phyloP scores from a whole-genome alignment of 305 asterid genomes.

The Fraxinus xanthoxyloides region DNA sequence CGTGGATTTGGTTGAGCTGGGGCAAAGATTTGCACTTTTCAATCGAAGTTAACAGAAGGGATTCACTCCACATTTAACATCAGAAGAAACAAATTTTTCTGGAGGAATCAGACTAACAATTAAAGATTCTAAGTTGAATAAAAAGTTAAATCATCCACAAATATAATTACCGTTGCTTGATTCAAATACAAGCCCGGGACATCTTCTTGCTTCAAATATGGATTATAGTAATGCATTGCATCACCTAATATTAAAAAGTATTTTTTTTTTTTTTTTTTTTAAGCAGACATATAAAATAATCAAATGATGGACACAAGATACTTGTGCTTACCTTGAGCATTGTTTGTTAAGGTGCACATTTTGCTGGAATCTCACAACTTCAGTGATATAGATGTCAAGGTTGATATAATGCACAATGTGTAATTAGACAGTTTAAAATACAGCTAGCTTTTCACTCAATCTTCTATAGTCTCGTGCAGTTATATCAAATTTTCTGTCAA shows the following conservation, averaged over 20 bases:
- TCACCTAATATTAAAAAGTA: background rate
- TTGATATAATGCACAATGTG: no score
- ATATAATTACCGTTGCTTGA: background rate
- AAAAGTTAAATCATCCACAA: background rate
- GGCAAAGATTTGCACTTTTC: conserved; percentile 46
- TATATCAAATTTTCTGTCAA: no score
- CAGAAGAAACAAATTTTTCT: background rate
- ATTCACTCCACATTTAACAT: conserved; percentile 1
- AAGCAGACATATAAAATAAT: background rate
- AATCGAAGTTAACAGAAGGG: conserved; percentile 26
- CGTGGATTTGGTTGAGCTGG: conserved; percentile 69
- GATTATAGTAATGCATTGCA: background rate
- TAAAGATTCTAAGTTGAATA: background rate
- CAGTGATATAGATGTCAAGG: background rate
- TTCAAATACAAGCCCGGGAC: background rate
- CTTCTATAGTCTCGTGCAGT: no score
- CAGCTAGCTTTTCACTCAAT: no score
- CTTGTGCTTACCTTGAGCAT: background rate
- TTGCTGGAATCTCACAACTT: background rate
- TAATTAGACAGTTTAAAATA: no score
- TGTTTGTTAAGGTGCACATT: background rate
- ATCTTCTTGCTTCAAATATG: background rate
- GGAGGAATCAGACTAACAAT: background rate
- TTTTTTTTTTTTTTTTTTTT: no score
- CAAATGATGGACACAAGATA: background rate